Conservation (phyloP, 1,284 basidiomycete species). For the Cryptococcus maquisensis region DNA sequence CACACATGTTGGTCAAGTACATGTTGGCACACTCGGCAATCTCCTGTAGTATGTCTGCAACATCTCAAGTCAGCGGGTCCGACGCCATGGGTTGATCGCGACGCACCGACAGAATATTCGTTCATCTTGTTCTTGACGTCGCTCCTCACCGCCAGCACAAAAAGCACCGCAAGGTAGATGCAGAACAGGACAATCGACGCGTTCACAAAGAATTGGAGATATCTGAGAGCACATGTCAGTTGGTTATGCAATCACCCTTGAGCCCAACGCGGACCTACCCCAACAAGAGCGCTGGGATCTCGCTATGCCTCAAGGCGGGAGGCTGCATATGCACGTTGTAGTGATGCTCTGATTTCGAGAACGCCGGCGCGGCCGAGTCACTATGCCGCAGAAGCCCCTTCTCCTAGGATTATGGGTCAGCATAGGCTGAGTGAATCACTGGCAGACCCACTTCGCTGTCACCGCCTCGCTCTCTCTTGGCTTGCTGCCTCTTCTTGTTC, state of each 20-base stretch:
- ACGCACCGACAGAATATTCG: constrained; percentile 80
- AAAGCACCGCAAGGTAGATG: constrained; percentile 76
- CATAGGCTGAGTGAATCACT: too few relatives aligned
- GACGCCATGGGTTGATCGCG: neutral
- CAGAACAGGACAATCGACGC: constrained; percentile 77
- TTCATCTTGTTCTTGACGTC: constrained; percentile 86
- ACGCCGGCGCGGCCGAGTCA: constrained; percentile 9
- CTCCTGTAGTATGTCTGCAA: constrained; percentile 79
- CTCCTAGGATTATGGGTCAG: neutral
- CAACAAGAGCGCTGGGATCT: constrained; percentile 58
- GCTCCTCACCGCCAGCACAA: constrained; percentile 81
- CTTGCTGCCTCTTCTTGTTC: constrained; percentile 57
- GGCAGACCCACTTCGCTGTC: constrained; percentile 26
- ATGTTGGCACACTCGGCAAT: constrained; percentile 75
- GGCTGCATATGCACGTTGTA: constrained; percentile 42
- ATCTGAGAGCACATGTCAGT: constrained; percentile 54
- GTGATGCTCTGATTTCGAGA: constrained; percentile 29
- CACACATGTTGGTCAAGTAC: constrained; percentile 79
- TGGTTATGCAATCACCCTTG: neutral
- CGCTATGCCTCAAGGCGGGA: constrained; percentile 40
- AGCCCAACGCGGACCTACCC: constrained; percentile 57
- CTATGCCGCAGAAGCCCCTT: constrained; percentile 11
- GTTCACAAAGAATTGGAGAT: constrained; percentile 93
- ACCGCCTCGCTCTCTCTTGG: constrained; percentile 24
- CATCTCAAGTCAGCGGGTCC: neutral